Base-by-base conservation (phyloP, 2,329 filamentous ascomycete genomes). In the Xylaria arbuscula region DNA sequence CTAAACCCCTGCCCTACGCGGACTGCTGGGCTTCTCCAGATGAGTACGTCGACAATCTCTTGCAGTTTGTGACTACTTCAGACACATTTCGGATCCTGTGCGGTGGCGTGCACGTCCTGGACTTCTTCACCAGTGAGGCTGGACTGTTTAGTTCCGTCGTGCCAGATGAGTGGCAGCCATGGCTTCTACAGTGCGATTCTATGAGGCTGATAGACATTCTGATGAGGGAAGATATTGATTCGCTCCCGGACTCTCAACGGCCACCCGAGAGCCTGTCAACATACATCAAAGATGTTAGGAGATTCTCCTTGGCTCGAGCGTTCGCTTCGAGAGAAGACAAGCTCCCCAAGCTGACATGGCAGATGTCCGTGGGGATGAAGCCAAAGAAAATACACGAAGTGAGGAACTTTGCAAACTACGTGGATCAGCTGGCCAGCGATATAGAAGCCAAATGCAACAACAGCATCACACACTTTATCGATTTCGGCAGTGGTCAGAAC, bases 381-480 rank as follows among this genome's bases (percentile, higher is more conserved):
- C 88, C 92, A 19, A 99, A 99, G 80, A 99, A 99, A 81, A 86
- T 93, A 0, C 96, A 99, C 76, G 96, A 99, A 82, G 96, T 98
- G 38, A 88, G 90, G 68, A 90, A 96, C 76, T 98, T 98, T 76
- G 92, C 95, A n/a, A 87, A 88, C 70, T 98, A 95, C 75, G 88
- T 98, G 61, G 87, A 93, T 58, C 76, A 81, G 2, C 81, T 91
- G 10, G 84, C 87, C 0, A 80, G 81, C 62, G 85, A 87, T 34
- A 86, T 97, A 28, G 85, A 87, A 2, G 77, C 83, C 1, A 82
- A 87, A 1, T 86, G 90, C 50, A 82, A 84, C 0, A 80, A 84
- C 56, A 81, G 85, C 15, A 90, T 98, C 68, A 93, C 93, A 0
- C 94, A 98, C 81, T 89, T 97, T 67, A 91, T 98, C 57, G 96